Conservation (phyloP, 257 asterid species). For the Penstemon barbatus region DNA sequence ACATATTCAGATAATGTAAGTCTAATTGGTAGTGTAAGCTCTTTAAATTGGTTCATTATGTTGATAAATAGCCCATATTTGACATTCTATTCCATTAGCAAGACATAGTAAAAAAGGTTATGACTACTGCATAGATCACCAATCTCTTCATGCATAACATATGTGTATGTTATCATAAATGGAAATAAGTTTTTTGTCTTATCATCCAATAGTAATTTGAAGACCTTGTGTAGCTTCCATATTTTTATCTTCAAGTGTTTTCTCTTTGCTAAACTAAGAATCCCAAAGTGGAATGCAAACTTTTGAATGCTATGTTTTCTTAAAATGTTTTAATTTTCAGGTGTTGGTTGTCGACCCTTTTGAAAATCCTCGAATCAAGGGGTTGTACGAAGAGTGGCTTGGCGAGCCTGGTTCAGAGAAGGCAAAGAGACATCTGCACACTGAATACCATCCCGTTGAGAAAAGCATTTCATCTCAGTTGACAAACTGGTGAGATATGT, state of each 20-base stretch:
- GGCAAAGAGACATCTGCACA: slow-evolving; percentile 72
- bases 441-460: slow-evolving; percentile 74
- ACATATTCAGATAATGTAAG: slow-evolving; percentile 84
- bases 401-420: slow-evolving; percentile 84
- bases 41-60: neutral
- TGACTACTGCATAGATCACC: neutral
- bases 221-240: slow-evolving; percentile 3
- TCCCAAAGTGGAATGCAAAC: too few species aligned
- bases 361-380: slow-evolving; percentile 54
- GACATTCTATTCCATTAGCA: neutral
- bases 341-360: slow-evolving; percentile 63
- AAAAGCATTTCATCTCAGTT: slow-evolving; percentile 87
- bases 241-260: neutral
- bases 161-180: too few species aligned
- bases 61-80: slow-evolving; percentile 1
- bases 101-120: neutral
- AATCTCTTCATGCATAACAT: neutral
- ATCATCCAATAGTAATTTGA: neutral
- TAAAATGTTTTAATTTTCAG: slow-evolving; percentile 34
- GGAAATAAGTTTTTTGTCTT: neutral
- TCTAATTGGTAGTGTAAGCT: slow-evolving; percentile 1
- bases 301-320: neutral
- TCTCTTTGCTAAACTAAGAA: neutral
- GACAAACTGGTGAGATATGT: slow-evolving; percentile 70
- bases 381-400: slow-evolving; percentile 74